Evolutionary conservation across 495 filamentous ascomycete genomes (phyloP).

Genomic region (Pseudomonodictys pantanalensis): DNA sequence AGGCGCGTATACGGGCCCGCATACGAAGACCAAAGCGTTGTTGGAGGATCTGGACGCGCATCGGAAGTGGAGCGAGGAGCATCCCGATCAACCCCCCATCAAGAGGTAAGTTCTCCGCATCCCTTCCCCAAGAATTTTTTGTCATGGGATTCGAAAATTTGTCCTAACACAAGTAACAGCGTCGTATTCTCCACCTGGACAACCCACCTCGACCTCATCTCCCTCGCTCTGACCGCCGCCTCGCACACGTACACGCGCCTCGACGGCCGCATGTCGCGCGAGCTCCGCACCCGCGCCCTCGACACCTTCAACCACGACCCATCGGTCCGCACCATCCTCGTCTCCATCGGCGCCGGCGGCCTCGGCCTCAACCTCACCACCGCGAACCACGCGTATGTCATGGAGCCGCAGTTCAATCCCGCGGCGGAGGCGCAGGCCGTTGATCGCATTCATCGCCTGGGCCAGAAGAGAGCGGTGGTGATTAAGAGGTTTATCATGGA

Average conservation of each 20-base stretch:
- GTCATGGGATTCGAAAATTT: background rate
- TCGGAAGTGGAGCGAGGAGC: conserved; percentile 55
- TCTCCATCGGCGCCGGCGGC: conserved; percentile 89
- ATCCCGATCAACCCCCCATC: conserved; percentile 62
- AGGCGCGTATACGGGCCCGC: conserved; percentile 74
- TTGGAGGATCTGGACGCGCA: conserved; percentile 61
- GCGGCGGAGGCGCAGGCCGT: conserved; percentile 91
- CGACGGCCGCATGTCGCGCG: conserved; percentile 80
- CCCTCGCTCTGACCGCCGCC: conserved; percentile 71
- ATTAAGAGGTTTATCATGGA: conserved; percentile 86
- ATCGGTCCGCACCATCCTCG: conserved; percentile 72
- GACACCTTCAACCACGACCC: conserved; percentile 71
- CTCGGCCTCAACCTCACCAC: conserved; percentile 87
- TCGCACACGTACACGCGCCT: conserved; percentile 72
- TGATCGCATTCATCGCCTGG: conserved; percentile 89
- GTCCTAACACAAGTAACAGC: conserved; percentile 31
- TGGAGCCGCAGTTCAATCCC: conserved; percentile 98
- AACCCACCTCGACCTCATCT: conserved; percentile 86
- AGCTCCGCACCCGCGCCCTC: conserved; percentile 67
- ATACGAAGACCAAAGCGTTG: conserved; percentile 84
- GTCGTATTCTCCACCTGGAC: conserved; percentile 96
- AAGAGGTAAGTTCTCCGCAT: conserved; percentile 50
- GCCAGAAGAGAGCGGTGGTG: conserved; percentile 78
- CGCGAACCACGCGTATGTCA: conserved; percentile 84
- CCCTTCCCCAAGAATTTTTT: background rate